Evolutionary conservation across 2,329 filamentous ascomycete genomes (phyloP), one percentile per base, ranked within the genome.

Genomic region (Phaeosphaeria sp.): DNA sequence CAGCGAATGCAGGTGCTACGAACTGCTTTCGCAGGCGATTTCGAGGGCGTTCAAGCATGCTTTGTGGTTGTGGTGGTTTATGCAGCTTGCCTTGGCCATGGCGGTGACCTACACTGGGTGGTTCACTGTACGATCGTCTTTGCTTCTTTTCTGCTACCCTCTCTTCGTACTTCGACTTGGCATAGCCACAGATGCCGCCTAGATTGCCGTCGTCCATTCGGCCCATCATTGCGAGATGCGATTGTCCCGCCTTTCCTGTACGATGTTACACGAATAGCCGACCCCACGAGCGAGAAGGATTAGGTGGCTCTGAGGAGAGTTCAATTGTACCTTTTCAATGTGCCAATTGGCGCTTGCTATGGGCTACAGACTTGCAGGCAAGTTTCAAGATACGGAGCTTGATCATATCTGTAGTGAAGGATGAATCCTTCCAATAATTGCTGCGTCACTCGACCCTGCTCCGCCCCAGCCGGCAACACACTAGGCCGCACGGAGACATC

Each of bases 11-110:
- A n/a, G 18, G 23, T 3, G 18, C n/a, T 44, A 18, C n/a, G 25
- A 10, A 2, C 11, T 36, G 51, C 49, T 65, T 65, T 25, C 59
- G 63, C 7, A 65, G 55, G 21, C 52, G 58, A 15, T 62, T 65
- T 15, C 63, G 60, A 18, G 58, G 60, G 1, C 56, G 50, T 47
- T 63, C 57, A 30, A 55, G 51, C 20, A 58, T 30, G 9, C 42
- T 55, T 7, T 60, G 54, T 20, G 62, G 30, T 20, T 54, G 63
- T 2, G 63, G 63, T n/a, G 63, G 60, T 53, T 65, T 65, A 47
- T 63, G 58, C 27, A 65, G 30, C 53, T 65, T 65, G 42, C 58
- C 52, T 20, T 60, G 56, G 1, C 50, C 18, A n/a, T 22, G 18
- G 20, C 48, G 55, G 18, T 52, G 52, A 15, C 11, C 43, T 41